Evolutionary conservation across 2,329 filamentous ascomycete species (phyloP).

Genomic region (Neonectria faginata): DNA sequence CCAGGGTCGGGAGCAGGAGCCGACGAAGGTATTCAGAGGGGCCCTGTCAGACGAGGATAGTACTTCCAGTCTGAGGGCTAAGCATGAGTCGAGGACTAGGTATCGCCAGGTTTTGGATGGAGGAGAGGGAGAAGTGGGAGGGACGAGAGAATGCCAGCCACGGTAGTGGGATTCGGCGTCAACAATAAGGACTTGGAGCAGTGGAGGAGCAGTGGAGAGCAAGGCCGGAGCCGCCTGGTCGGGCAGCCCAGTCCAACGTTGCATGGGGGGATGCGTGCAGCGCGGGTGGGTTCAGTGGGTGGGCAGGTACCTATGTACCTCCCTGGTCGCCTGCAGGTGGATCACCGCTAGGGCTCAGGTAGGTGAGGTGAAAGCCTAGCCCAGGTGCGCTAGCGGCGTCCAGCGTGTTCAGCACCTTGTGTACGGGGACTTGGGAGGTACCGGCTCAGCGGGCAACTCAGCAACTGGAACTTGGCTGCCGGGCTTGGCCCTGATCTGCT

Average conservation of each 20-base stretch:
- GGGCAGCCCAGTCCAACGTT: conserved; percentile 45
- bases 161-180: conserved; percentile 43
- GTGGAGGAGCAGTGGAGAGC: conserved; percentile 10
- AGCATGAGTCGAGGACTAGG: conserved; percentile 28
- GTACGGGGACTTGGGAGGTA: too few relatives aligned
- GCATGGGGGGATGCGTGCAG: conserved; percentile 38
- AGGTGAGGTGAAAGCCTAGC: conserved; percentile 23
- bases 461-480: conserved; percentile 4
- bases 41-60: conserved; percentile 10
- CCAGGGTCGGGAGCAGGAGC: conserved; percentile 15
- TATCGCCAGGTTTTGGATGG: conserved; percentile 23
- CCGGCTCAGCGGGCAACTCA: neutral
- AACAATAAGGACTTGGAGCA: conserved; percentile 39
- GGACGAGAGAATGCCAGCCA: conserved; percentile 18
- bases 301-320: neutral
- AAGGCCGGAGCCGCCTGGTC: conserved; percentile 35
- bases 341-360: conserved; percentile 42
- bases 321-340: conserved; percentile 44
- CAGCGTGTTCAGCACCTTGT: neutral
- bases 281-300: conserved; percentile 40
- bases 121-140: conserved; percentile 23
- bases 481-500: conserved; percentile 4
- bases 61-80: conserved; percentile 15
- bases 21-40: conserved; percentile 12
- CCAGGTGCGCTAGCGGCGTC: conserved; percentile 5